Evolutionary conservation across 2,329 filamentous ascomycete species (phyloP).

Genomic region (Penicillium sp.): DNA sequence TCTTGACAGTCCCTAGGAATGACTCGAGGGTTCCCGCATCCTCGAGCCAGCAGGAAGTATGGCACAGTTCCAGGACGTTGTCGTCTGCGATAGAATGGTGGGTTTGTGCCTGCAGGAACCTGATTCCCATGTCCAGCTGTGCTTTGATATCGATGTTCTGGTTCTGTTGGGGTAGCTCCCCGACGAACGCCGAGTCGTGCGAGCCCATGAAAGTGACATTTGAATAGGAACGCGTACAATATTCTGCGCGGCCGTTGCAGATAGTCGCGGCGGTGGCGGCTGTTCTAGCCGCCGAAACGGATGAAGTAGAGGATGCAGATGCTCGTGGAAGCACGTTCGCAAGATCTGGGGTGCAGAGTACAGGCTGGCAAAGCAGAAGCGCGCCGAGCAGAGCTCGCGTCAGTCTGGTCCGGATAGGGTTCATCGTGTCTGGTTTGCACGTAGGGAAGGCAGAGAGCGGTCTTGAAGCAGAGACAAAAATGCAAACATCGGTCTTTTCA

Average conservation of each 20-base stretch:
- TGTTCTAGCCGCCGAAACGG: background rate
- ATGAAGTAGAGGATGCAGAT: slow-evolving; percentile 7
- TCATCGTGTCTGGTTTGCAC: slow-evolving; percentile 7
- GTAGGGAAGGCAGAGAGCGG: background rate
- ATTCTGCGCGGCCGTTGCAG: slow-evolving; percentile 60
- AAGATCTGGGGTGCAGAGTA: background rate
- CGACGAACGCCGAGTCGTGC: slow-evolving; percentile 66
- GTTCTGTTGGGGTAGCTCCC: slow-evolving; percentile 55
- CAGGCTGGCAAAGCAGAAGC: background rate
- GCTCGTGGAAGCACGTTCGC: slow-evolving; percentile 1
- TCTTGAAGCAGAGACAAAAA: background rate
- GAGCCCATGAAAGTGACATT: slow-evolving; percentile 62
- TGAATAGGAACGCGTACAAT: slow-evolving; percentile 59
- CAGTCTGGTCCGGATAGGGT: background rate
- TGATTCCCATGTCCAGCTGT: slow-evolving; percentile 62
- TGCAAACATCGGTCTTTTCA: background rate
- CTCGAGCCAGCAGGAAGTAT: slow-evolving; percentile 60
- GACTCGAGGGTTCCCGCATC: slow-evolving; percentile 57
- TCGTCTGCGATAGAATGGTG: slow-evolving; percentile 49
- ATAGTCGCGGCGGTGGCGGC: slow-evolving; percentile 8
- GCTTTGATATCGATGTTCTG: slow-evolving; percentile 59
- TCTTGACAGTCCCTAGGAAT: slow-evolving; percentile 59
- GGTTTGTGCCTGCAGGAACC: slow-evolving; percentile 64
- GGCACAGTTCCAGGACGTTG: slow-evolving; percentile 60
- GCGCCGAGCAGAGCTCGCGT: slow-evolving; percentile 8